Evolutionary conservation across 345 rosid genomes (phyloP).

Genomic region (Draba incana): DNA sequence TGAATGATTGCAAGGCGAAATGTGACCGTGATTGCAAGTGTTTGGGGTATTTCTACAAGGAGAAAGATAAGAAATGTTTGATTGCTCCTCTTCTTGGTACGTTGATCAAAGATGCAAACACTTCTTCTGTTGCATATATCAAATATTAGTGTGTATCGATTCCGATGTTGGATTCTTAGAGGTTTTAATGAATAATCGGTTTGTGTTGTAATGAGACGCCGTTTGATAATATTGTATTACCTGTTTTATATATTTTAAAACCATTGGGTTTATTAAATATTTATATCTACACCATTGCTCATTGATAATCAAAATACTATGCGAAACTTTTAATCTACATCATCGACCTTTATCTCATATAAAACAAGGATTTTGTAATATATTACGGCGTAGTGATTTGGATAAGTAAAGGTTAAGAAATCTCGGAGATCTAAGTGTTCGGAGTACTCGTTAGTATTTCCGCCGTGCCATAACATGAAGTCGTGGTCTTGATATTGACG

Average conservation of each 20-base stretch:
- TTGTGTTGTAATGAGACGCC: not conserved
- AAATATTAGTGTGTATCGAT: slow-evolving; percentile 23
- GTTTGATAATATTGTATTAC: not conserved
- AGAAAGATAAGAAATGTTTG: slow-evolving; percentile 50
- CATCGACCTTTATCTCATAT: too few species aligned
- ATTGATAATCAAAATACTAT: too few species aligned
- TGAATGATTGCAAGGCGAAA: slow-evolving; percentile 45
- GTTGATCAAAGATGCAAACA: slow-evolving; percentile 32
- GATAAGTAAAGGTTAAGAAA: too few species aligned
- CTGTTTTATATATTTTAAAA: not conserved
- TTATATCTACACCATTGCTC: too few species aligned
- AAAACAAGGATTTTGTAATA: too few species aligned
- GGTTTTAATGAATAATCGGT: not conserved
- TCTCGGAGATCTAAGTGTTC: too few species aligned
- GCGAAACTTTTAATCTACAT: too few species aligned
- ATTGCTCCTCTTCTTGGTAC: slow-evolving; percentile 37
- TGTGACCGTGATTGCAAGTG: slow-evolving; percentile 64
- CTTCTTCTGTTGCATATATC: slow-evolving; percentile 42
- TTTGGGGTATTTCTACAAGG: slow-evolving; percentile 61
- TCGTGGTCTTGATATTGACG: too few species aligned
- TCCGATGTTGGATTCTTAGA: not conserved
- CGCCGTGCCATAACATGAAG: too few species aligned
- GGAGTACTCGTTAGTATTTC: too few species aligned
- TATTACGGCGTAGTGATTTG: too few species aligned
- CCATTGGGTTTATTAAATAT: not conserved